phyloP scores from a whole-genome alignment of 345 rosid genomes.

The Firmiana major region DNA sequence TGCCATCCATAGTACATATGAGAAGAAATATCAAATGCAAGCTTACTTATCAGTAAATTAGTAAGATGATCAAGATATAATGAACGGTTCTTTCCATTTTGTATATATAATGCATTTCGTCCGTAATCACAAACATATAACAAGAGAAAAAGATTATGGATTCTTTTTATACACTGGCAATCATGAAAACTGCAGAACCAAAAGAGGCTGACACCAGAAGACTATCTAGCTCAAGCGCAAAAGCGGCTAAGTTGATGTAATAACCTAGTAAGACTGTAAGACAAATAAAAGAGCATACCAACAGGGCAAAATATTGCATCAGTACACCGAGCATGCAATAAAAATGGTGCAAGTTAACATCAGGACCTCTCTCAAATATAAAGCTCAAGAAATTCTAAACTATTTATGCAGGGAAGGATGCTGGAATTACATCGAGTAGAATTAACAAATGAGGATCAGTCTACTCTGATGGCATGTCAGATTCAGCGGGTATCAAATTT shows the following conservation, averaged over 20 bases:
- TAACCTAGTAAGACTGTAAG: not conserved
- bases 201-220: not conserved
- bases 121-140: not conserved
- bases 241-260: not conserved
- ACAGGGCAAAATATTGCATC: too few relatives aligned
- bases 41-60: not conserved
- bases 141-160: not conserved
- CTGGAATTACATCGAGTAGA: not conserved
- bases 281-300: too few relatives aligned
- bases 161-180: not conserved
- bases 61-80: not conserved
- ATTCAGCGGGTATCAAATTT: not conserved
- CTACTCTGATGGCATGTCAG: not conserved
- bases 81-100: not conserved
- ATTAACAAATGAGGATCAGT: too few relatives aligned
- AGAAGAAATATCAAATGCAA: not conserved
- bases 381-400: not conserved
- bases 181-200: not conserved
- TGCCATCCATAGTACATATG: conserved; percentile 22
- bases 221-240: not conserved
- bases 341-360: not conserved
- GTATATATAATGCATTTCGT: not conserved
- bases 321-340: too few relatives aligned
- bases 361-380: not conserved
- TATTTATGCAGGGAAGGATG: too few relatives aligned